phyloP scores from a whole-genome alignment of 164 flowering plant genomes.

The Kingdonia uniflora region DNA sequence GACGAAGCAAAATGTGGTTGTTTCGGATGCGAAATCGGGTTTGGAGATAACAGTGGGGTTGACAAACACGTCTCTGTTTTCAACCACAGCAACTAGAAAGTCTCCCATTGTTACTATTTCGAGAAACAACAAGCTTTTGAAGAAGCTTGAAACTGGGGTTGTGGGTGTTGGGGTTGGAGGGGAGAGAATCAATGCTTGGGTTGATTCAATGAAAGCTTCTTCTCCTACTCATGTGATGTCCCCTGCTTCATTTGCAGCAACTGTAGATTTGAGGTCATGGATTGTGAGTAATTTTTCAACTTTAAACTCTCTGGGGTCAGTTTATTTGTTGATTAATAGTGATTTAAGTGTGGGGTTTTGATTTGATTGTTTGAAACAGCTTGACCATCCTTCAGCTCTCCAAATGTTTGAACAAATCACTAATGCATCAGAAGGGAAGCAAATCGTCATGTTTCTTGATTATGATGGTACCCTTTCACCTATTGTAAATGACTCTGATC shows the following conservation, averaged over 20 bases:
- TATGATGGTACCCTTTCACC: constrained; percentile 95
- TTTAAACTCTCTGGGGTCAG: neutral
- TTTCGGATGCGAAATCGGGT: constrained; percentile 25
- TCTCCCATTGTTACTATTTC: constrained; percentile 8
- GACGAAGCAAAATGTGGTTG: constrained; percentile 56
- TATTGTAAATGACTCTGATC: constrained; percentile 80
- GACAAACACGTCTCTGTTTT: constrained; percentile 22
- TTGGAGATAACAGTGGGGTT: constrained; percentile 22
- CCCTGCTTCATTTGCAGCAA: constrained; percentile 14
- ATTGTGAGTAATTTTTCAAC: constrained; percentile 13
- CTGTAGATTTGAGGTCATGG: constrained; percentile 23
- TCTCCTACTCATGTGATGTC: constrained; percentile 65
- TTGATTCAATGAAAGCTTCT: constrained; percentile 85
- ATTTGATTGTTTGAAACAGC: constrained; percentile 17
- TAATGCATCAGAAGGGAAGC: constrained; percentile 52
- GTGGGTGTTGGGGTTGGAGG: constrained; percentile 5
- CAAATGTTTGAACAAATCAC: constrained; percentile 56
- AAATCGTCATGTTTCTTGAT: constrained; percentile 74
- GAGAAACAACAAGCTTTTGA: constrained; percentile 1
- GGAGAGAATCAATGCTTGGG: constrained; percentile 43
- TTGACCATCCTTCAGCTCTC: constrained; percentile 72
- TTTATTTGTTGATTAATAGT: neutral
- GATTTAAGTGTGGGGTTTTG: too few relatives aligned
- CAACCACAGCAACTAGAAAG: constrained; percentile 24
- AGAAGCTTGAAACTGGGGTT: constrained; percentile 7